phyloP scores from a whole-genome alignment of 140 eudicot genomes.

The Ambrosia hybrid region DNA sequence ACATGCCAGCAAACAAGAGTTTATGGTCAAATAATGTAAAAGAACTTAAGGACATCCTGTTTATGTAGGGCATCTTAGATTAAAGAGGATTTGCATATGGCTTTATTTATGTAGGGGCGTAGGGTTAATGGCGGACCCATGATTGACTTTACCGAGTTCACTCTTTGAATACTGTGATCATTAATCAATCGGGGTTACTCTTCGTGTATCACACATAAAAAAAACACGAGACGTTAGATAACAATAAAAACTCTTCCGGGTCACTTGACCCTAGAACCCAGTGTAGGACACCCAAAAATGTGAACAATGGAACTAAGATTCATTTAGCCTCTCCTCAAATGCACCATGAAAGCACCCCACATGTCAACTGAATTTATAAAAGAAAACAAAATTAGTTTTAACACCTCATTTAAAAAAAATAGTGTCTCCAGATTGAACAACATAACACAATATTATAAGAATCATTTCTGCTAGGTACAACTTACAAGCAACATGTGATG shows the following conservation, averaged over 20 bases:
- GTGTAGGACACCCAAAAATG: slow-evolving; percentile 30
- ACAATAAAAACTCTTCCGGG: no score
- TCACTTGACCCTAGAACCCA: no score
- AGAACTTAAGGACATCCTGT: slow-evolving; percentile 11
- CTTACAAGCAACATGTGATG: neutral
- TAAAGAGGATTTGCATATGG: slow-evolving; percentile 18
- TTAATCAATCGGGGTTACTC: neutral
- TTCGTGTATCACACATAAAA: neutral
- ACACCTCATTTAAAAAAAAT: slow-evolving; percentile 14
- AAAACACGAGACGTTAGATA: neutral
- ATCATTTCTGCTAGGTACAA: neutral
- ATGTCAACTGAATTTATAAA: slow-evolving; percentile 21
- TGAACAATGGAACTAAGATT: slow-evolving; percentile 22
- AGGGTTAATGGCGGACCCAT: no score
- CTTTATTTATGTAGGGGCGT: neutral
- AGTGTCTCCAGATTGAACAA: slow-evolving; percentile 16
- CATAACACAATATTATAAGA: slow-evolving; percentile 20
- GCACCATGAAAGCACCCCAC: slow-evolving; percentile 31
- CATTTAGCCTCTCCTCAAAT: slow-evolving; percentile 26
- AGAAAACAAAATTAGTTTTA: neutral
- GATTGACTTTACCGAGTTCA: no score
- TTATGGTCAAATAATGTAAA: neutral
- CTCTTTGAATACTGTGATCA: neutral
- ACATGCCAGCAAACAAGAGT: no score
- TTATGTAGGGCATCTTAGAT: slow-evolving; percentile 23